Percentiles rank a stretch among this genome's conserved stretches.
These are phyloP conservation scores for Xylaria grammica DNA, from an alignment of 495 filamentous ascomycete species.

Conservation along the genomic window DNA sequence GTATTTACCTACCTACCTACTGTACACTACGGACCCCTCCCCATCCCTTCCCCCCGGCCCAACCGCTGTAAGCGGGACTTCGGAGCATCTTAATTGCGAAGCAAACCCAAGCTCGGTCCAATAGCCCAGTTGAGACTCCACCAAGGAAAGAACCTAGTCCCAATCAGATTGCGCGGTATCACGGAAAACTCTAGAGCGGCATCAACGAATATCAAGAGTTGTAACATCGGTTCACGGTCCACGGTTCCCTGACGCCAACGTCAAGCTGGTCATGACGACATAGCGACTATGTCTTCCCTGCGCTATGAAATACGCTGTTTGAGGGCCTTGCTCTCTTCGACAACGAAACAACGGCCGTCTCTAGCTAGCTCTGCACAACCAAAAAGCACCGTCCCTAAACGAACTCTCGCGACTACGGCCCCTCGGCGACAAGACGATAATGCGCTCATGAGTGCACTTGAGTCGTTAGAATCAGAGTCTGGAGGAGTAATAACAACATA, in stretches of 20 bases:
- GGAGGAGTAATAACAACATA: conserved; percentile 43
- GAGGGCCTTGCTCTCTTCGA: conserved; percentile 28
- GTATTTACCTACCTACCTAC: neutral
- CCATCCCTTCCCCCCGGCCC: neutral
- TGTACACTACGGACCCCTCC: no score
- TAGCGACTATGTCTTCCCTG: conserved; percentile 38
- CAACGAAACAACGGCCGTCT: conserved; percentile 27
- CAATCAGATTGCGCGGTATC: neutral
- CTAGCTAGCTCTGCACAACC: conserved; percentile 21
- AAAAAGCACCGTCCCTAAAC: conserved; percentile 18
- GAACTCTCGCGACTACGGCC: conserved; percentile 29
- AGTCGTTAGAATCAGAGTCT: neutral
- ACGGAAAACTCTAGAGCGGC: conserved; percentile 14
- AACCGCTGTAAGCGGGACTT: conserved; percentile 2
- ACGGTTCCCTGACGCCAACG: neutral
- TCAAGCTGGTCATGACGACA: conserved; percentile 33
- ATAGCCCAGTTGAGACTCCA: conserved; percentile 5
- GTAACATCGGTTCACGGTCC: neutral
- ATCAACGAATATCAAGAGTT: conserved; percentile 12
- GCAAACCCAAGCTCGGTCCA: neutral
- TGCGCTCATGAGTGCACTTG: conserved; percentile 28
- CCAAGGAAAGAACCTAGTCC: neutral
- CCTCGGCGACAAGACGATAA: conserved; percentile 13
- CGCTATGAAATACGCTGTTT: conserved; percentile 36
- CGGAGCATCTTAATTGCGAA: conserved; percentile 26